Conservation (phyloP, 768 basidiomycete genomes). For the Suillus tomentosus region DNA sequence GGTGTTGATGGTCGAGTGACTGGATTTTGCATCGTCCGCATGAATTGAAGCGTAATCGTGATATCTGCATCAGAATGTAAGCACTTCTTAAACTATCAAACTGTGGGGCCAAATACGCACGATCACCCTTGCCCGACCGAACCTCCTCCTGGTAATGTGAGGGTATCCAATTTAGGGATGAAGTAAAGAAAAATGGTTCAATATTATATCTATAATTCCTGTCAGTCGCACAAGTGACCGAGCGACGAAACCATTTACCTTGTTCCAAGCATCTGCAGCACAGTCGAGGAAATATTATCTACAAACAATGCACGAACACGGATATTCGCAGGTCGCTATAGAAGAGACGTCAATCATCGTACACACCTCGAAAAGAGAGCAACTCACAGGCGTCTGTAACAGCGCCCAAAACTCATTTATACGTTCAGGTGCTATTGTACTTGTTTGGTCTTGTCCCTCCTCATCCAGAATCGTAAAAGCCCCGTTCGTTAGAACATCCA, state of each 20-base stretch:
- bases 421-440: conserved; percentile 22
- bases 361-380: not conserved
- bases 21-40: conserved; percentile 41
- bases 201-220: conserved; percentile 36
- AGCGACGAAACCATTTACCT: conserved; percentile 25
- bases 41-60: conserved; percentile 44
- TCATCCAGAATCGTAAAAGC: conserved; percentile 20
- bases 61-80: conserved; percentile 34
- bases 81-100: conserved; percentile 3
- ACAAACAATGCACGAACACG: conserved; percentile 40
- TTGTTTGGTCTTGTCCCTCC: conserved; percentile 7
- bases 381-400: conserved; percentile 29
- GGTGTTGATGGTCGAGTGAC: conserved; percentile 24
- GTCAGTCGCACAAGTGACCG: conserved; percentile 3
- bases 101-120: conserved; percentile 30
- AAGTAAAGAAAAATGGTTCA: conserved; percentile 48
- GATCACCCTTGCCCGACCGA: conserved; percentile 33
- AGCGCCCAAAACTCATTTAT: conserved; percentile 30
- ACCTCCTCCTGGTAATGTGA: conserved; percentile 43
- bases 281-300: conserved; percentile 35
- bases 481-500: conserved; percentile 23
- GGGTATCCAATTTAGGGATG: conserved; percentile 44
- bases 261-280: conserved; percentile 40
- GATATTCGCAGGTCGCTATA: conserved; percentile 25
- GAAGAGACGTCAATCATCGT: conserved; percentile 3